Conservation (phyloP, 345 rosid species). For the Pugionium dolabratum region DNA sequence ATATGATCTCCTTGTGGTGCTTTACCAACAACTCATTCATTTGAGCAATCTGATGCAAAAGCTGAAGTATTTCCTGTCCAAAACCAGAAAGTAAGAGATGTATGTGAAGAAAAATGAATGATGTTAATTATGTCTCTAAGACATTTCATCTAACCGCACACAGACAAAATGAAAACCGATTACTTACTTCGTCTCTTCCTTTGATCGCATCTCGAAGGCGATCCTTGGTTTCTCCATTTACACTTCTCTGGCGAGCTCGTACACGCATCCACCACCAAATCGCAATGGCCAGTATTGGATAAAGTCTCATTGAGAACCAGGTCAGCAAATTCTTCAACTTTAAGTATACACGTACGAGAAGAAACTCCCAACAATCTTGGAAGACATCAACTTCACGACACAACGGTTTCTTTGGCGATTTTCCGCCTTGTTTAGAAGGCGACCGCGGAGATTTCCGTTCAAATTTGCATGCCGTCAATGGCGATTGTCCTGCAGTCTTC, state of each 20-base stretch:
- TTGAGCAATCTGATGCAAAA: conserved; percentile 57
- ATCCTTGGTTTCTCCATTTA: conserved; percentile 23
- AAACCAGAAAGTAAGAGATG: background rate
- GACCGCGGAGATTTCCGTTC: conserved; percentile 13
- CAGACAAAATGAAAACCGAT: background rate
- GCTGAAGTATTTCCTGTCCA: conserved; percentile 54
- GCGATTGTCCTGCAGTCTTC: background rate
- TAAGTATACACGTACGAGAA: conserved; percentile 35
- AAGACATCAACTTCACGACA: conserved; percentile 8
- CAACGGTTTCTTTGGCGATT: conserved; percentile 8
- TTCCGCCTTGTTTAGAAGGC: background rate
- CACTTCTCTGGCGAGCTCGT: conserved; percentile 38
- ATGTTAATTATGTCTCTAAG: background rate
- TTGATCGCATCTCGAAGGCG: conserved; percentile 42
- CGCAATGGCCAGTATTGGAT: conserved; percentile 38
- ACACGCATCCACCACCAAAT: conserved; percentile 51
- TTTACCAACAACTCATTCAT: conserved; percentile 56
- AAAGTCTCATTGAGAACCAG: conserved; percentile 35
- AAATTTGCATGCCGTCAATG: background rate
- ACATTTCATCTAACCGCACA: conserved; percentile 36
- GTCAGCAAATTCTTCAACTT: conserved; percentile 33
- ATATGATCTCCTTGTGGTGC: conserved; percentile 47
- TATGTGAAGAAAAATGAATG: conserved; percentile 13
- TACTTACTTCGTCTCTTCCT: conserved; percentile 50
- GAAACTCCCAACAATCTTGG: conserved; percentile 40